Conservation (phyloP, 2,329 filamentous ascomycete species). For the Colletotrichum phormii region DNA sequence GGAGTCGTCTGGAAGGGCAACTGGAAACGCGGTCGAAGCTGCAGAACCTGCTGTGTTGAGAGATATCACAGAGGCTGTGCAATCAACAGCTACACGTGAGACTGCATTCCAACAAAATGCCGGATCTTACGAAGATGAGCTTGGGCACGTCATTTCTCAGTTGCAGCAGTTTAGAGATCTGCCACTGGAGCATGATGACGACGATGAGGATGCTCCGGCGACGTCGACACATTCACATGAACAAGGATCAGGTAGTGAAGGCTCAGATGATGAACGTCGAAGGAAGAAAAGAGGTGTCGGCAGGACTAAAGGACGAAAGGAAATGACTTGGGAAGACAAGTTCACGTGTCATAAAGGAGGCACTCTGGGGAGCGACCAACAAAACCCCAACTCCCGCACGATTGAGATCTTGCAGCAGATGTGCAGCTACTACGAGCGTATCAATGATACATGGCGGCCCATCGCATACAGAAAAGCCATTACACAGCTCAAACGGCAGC, state of each 20-base stretch:
- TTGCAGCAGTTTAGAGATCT: slow-evolving; percentile 71
- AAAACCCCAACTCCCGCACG: slow-evolving; percentile 79
- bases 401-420: slow-evolving; percentile 84
- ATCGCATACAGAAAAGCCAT: slow-evolving; percentile 83
- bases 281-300: slow-evolving; percentile 41
- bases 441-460: slow-evolving; percentile 82
- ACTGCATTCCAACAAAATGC: neutral
- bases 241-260: slow-evolving; percentile 20
- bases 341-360: slow-evolving; percentile 68
- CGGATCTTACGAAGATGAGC: slow-evolving; percentile 53
- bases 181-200: slow-evolving; percentile 63
- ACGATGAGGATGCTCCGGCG: slow-evolving; percentile 50
- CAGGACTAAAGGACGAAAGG: slow-evolving; percentile 42
- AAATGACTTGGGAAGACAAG: slow-evolving; percentile 55
- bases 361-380: slow-evolving; percentile 52
- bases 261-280: slow-evolving; percentile 43
- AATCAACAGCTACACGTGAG: neutral
- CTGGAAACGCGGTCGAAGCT: neutral
- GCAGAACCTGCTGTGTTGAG: neutral
- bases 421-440: slow-evolving; percentile 79
- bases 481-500: slow-evolving; percentile 75
- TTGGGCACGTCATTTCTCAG: slow-evolving; percentile 74
- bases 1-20: slow-evolving; percentile 44
- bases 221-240: slow-evolving; percentile 38
- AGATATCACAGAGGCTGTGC: slow-evolving; percentile 5